These are phyloP conservation scores for Noccaea bulbosa DNA, from an alignment of 345 rosid species.

Conservation along the genomic window DNA sequence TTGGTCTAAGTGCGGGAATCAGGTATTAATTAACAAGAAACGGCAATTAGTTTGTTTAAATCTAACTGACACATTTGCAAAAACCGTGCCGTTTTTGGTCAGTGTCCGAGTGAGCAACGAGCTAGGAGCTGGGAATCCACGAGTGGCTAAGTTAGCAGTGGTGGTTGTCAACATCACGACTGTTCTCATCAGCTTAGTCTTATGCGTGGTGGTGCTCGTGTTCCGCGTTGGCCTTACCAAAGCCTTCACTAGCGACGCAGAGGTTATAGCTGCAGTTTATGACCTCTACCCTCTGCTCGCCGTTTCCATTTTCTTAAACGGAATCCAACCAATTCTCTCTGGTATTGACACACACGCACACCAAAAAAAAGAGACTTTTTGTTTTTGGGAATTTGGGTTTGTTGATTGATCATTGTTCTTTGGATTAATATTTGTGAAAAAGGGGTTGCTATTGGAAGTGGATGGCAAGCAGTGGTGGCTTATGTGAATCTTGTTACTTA, in stretches of 20 bases:
- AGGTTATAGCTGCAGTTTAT: slow-evolving; percentile 70
- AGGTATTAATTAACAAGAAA: slow-evolving; percentile 47
- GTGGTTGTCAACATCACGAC: slow-evolving; percentile 71
- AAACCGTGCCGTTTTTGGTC: slow-evolving; percentile 8
- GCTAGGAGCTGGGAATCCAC: slow-evolving; percentile 85
- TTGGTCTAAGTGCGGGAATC: slow-evolving; percentile 83
- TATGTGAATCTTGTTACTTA: slow-evolving; percentile 77
- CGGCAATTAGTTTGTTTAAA: not conserved
- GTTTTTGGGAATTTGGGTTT: not conserved
- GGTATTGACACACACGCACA: slow-evolving; percentile 51
- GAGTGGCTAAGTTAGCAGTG: slow-evolving; percentile 75
- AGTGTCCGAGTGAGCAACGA: slow-evolving; percentile 89
- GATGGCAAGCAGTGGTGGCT: slow-evolving; percentile 96
- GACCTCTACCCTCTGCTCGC: slow-evolving; percentile 77
- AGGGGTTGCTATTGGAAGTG: slow-evolving; percentile 99
- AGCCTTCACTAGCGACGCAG: slow-evolving; percentile 69
- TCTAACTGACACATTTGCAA: not conserved
- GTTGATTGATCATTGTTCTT: slow-evolving; percentile 6
- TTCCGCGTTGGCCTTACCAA: slow-evolving; percentile 63
- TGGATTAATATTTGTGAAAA: not conserved
- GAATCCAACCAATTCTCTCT: slow-evolving; percentile 95
- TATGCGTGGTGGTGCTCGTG: slow-evolving; percentile 54
- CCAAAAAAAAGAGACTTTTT: not conserved
- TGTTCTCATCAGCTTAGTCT: slow-evolving; percentile 59
- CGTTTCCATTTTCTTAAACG: slow-evolving; percentile 80